Percentiles rank a stretch among this genome's conserved stretches.
These are phyloP conservation scores for Monosporozyma siamensis DNA, from an alignment of 805 yeast species.

Conservation along the genomic window DNA sequence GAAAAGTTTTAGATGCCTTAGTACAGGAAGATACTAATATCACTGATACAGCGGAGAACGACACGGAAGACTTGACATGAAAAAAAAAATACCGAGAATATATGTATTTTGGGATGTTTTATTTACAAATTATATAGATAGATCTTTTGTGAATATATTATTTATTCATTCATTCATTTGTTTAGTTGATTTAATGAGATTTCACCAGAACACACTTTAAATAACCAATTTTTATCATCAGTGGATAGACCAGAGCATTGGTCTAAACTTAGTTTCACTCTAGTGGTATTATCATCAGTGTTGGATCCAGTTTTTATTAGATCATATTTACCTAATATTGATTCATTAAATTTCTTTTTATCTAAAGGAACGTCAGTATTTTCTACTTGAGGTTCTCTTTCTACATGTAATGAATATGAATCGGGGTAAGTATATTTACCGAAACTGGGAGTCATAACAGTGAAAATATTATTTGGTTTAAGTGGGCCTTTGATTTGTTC, in stretches of 20 bases:
- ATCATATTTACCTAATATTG: conserved; percentile 20
- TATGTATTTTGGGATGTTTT: too few relatives aligned
- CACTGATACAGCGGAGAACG: not conserved
- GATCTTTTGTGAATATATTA: not conserved
- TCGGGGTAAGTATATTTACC: conserved; percentile 65
- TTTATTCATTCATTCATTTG: conserved; percentile 11
- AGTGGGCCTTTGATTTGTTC: conserved; percentile 6
- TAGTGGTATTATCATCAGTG: conserved; percentile 6
- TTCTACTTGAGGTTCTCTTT: conserved; percentile 20
- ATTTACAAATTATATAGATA: not conserved
- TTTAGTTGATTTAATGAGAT: conserved; percentile 14
- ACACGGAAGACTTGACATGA: not conserved
- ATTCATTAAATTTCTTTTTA: conserved; percentile 8
- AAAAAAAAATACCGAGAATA: too few relatives aligned
- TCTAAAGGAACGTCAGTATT: conserved; percentile 14
- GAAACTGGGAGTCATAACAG: conserved; percentile 49
- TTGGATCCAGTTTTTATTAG: conserved; percentile 9
- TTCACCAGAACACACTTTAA: conserved; percentile 27
- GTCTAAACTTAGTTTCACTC: conserved; percentile 19
- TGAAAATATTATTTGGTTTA: conserved; percentile 8
- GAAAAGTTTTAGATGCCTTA: conserved; percentile 6
- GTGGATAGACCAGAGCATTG: conserved; percentile 10
- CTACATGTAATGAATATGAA: conserved; percentile 13
- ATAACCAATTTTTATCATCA: conserved; percentile 12
- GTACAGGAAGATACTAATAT: not conserved